Conservation (phyloP, 495 filamentous ascomycete species). For the Copromyces sp. region DNA sequence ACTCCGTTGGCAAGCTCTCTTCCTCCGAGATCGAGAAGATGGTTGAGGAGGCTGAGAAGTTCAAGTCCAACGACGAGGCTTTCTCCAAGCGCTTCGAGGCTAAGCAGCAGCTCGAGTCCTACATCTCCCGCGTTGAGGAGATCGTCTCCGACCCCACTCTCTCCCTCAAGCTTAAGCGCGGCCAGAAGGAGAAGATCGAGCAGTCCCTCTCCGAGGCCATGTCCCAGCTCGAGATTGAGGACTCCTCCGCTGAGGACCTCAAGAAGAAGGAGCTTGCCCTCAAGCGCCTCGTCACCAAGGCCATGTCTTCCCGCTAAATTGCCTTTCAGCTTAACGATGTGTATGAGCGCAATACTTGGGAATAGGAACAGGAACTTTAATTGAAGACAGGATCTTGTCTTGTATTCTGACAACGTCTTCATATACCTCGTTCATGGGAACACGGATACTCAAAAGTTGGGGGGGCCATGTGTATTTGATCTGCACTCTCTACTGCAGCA, state of each 20-base stretch:
- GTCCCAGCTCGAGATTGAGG: slow-evolving; percentile 39
- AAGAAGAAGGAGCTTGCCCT: slow-evolving; percentile 99
- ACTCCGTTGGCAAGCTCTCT: slow-evolving; percentile 98
- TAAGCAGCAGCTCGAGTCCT: slow-evolving; percentile 96
- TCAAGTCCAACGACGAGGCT: slow-evolving; percentile 94
- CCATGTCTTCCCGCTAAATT: slow-evolving; percentile 77
- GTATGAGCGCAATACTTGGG: slow-evolving; percentile 13
- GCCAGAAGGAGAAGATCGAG: slow-evolving; percentile 99
- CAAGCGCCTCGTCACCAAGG: slow-evolving; percentile 96
- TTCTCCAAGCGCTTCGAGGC: slow-evolving; percentile 99
- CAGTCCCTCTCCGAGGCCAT: slow-evolving; percentile 53
- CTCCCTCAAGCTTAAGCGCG: slow-evolving; percentile 95
- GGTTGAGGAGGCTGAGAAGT: slow-evolving; percentile 95
- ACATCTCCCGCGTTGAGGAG: slow-evolving; percentile 98
- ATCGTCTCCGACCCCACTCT: slow-evolving; percentile 93
- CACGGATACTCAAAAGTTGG: slow-evolving; percentile 17
- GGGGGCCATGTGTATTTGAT: slow-evolving; percentile 12
- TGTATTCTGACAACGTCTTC: slow-evolving; percentile 21
- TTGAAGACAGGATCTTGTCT: slow-evolving; percentile 19
- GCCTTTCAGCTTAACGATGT: slow-evolving; percentile 13
- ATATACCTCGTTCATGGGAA: slow-evolving; percentile 18
- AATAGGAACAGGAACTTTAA: slow-evolving; percentile 2
- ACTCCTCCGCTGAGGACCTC: slow-evolving; percentile 83
- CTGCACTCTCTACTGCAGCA: slow-evolving; percentile 22
- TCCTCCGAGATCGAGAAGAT: slow-evolving; percentile 93